Evolutionary conservation across 129 eudicot genomes (phyloP), one percentile per base, ranked within the genome.

Genomic region (Dittrichia graveolens): DNA sequence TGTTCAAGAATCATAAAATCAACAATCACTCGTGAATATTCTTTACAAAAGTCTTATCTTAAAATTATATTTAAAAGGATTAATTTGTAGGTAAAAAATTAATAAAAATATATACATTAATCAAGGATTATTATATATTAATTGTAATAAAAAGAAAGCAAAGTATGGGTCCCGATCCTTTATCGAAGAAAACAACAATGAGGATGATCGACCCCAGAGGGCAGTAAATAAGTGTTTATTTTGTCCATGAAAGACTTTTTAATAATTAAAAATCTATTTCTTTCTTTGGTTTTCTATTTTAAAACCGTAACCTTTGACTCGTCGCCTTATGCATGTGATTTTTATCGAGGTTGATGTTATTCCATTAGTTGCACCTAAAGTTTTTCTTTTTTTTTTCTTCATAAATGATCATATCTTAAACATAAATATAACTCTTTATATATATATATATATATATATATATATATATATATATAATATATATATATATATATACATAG

Each of bases 321-420:
- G 37, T 78, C 58, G 55, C 64, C 72, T 72, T 7, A 42, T 78
- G 82, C 82, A 70, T 78, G 82, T 78, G 77, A 70, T 61, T 61
- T 70, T 76, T 78, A 78, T 78, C 72, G 77, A 78, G 82, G 77
- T 70, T 78, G 82, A 70, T 70, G 82, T 78, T 78, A 70, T 78
- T 78, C 82, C 81, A 49, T 46, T 49, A 61, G 70, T 77, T 69
- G 71, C 66, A 65, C 80, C 60, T 65, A 65, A 55, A 61, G 53
- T 48, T 5, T 56, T 8, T 38, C 40, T 47, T 24, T 24, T 24
- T 24, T 24, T 24, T 24, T 65, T 0, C 16, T 61, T 43, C 31
- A 46, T 66, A 48, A 48, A 49, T 48, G 48, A 67, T 48, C 45
- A 4, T 8, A 1, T 66, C 45, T 8, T 7, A 68, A 24, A 24